phyloP scores from a whole-genome alignment of 192 early-diverging fungal genomes.

The Coemansia sp. region DNA sequence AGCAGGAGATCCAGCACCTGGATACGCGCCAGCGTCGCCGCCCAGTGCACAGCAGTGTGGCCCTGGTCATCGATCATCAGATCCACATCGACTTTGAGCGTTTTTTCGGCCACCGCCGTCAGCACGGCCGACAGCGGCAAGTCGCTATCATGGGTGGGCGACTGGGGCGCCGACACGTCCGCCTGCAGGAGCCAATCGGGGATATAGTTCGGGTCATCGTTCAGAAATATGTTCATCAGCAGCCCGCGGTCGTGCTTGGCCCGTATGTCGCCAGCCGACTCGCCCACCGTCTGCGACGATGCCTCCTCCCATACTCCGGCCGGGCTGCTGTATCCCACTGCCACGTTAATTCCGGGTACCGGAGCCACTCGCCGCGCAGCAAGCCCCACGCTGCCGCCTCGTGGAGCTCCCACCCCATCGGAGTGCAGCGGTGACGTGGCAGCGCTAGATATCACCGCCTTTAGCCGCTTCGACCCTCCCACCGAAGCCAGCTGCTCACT shows the following conservation, averaged over 20 bases:
- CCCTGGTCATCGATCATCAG: constrained; percentile 91
- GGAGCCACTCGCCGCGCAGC: background rate
- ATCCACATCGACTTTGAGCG: constrained; percentile 68
- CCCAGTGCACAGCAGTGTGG: constrained; percentile 95
- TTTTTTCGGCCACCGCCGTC: background rate
- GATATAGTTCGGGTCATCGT: constrained; percentile 67
- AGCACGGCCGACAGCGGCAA: background rate
- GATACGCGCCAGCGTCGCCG: constrained; percentile 80
- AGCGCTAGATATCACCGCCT: constrained; percentile 11
- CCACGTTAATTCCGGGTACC: background rate
- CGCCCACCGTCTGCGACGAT: constrained; percentile 28
- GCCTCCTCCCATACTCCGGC: constrained; percentile 17
- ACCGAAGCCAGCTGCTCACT: background rate
- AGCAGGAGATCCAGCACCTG: constrained; percentile 75
- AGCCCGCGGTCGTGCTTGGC: constrained; percentile 66
- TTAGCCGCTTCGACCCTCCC: background rate
- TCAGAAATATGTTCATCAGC: constrained; percentile 84
- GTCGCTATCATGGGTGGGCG: background rate
- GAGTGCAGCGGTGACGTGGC: constrained; percentile 50
- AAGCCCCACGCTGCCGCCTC: constrained; percentile 1
- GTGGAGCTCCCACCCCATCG: constrained; percentile 20
- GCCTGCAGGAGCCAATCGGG: constrained; percentile 50
- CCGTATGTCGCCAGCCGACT: constrained; percentile 4
- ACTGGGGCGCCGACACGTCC: background rate
- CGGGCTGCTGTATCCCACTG: background rate